phyloP scores from a whole-genome alignment of 768 basidiomycete species.

The Collybia mongolica region DNA sequence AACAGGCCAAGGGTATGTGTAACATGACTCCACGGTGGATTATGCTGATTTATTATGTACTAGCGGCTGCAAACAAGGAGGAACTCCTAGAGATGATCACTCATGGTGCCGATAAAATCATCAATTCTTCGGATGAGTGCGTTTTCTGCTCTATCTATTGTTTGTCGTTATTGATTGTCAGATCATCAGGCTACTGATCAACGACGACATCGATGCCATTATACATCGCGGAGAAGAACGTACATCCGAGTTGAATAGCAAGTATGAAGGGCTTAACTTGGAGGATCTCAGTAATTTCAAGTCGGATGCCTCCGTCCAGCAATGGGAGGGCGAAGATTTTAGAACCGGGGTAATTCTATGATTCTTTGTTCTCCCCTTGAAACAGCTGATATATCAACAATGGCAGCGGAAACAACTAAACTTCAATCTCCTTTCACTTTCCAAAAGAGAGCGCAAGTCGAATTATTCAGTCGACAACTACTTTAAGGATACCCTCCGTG shows the following conservation, averaged over 20 bases:
- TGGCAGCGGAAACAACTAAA: conserved; percentile 64
- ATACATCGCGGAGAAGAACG: conserved; percentile 90
- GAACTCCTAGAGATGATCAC: conserved; percentile 98
- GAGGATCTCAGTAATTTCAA: conserved; percentile 98
- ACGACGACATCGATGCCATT: conserved; percentile 93
- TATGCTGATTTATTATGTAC: conserved; percentile 1
- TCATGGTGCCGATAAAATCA: conserved; percentile 96
- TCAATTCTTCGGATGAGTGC: conserved; percentile 75
- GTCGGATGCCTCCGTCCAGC: conserved; percentile 85
- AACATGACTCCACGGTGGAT: not conserved
- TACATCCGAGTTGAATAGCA: conserved; percentile 83
- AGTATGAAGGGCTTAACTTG: conserved; percentile 90
- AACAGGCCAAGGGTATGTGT: conserved; percentile 70
- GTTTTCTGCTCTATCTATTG: conserved; percentile 17
- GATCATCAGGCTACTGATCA: conserved; percentile 58
- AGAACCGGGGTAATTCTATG: conserved; percentile 56
- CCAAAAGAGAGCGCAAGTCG: conserved; percentile 90
- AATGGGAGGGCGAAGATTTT: conserved; percentile 97
- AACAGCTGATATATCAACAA: not conserved
- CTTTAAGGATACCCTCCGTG: conserved; percentile 88
- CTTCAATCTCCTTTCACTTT: conserved; percentile 79
- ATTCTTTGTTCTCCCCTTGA: not conserved
- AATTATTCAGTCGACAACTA: conserved; percentile 96
- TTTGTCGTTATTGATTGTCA: not conserved
- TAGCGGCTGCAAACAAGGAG: conserved; percentile 91